Evolutionary conservation across 257 asterid species (phyloP).

Genomic region (Nicotiana benthamiana): DNA sequence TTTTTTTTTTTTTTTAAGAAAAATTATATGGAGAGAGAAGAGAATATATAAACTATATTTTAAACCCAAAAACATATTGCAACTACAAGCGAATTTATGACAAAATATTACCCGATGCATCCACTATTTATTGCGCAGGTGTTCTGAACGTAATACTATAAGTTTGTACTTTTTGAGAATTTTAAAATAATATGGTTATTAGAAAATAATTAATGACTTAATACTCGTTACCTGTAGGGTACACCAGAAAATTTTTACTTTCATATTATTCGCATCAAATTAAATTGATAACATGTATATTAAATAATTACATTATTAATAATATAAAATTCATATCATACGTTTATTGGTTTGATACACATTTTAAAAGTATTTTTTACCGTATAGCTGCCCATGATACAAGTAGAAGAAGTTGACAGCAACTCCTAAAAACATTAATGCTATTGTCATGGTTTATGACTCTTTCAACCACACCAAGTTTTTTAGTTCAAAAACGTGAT

Average conservation of each 20-base stretch:
- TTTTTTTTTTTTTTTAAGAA: background rate
- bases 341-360: background rate
- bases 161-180: too few species aligned
- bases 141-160: background rate
- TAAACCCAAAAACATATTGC: background rate
- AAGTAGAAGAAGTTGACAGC: background rate
- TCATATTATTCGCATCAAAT: background rate
- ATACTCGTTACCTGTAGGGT: too few species aligned
- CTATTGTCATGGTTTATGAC: constrained; percentile 10
- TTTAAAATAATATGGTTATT: too few species aligned
- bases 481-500: background rate
- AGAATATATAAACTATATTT: background rate
- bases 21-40: background rate
- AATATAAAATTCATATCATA: too few species aligned
- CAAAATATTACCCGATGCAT: background rate
- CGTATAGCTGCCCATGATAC: background rate
- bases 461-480: constrained; percentile 1
- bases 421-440: background rate
- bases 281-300: too few species aligned
- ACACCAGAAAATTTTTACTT: too few species aligned
- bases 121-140: background rate
- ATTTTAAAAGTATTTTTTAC: background rate
- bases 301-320: background rate
- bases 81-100: background rate
- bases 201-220: too few species aligned